Evolutionary conservation across 768 basidiomycete species (phyloP), one percentile per base, ranked within the genome.

Genomic region (Holtermanniella nyarrowii): DNA sequence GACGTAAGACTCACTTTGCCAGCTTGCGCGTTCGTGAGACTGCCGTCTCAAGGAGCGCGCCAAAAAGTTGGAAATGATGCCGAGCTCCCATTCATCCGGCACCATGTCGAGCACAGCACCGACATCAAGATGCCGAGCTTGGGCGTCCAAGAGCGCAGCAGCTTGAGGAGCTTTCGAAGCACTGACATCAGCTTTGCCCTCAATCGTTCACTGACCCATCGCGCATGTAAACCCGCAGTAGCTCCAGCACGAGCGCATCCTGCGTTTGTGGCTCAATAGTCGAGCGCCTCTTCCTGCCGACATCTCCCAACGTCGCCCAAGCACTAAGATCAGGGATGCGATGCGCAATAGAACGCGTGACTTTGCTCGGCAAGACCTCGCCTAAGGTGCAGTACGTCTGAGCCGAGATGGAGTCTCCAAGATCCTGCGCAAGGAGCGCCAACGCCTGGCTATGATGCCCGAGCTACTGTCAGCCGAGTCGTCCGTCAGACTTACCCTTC

Each of bases 371-470:
- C 3, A 95, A 73, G 21, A 93, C 78, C 20, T 80, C 79, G 16
- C 82, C 82, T 26, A 84, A 79, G 1, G 83, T 78, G 61, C 90
- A 93, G 69, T 90, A 95, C 3, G 82, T 78, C 65, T 93, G 88
- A 0, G 89, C 87, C 2, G 87, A 85, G 0, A 78, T 73, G 0
- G 79, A 75, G 65, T 96, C 91, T 46, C 78, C 77, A 10, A 95
- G 72, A 31, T 79, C 77, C 53, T 80, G 76, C 5, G 83, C 84
- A 5, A 96, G 79, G 1, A 78, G 75, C 5, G 78, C 69, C 1
- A 96, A 77, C 0, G 84, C 86, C 18, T 75, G 72, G 11, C 74
- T 77, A 58, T 88, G 83, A 44, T 81, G 73, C 18, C 75, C 77
- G 20, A 79, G 74, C 81, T 80, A 53, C 2, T 46, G 42, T 42